phyloP scores from a whole-genome alignment of 2,329 filamentous ascomycete genomes.

The Lachnellula arida region DNA sequence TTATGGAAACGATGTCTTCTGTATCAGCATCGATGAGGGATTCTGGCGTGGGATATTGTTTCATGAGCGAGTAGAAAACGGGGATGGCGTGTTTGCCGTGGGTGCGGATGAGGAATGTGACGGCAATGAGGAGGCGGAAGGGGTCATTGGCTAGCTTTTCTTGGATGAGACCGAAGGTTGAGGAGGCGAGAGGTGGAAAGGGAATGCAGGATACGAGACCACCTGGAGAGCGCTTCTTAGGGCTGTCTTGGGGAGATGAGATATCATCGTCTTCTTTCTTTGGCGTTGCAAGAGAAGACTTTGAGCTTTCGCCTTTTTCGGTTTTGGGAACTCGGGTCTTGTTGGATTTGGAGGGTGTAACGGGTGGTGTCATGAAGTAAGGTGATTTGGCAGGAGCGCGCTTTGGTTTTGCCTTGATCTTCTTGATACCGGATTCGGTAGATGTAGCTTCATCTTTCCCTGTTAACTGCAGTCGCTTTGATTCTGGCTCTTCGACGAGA shows the following conservation, averaged over 20 bases:
- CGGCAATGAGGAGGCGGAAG: conserved; percentile 75
- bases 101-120: conserved; percentile 82
- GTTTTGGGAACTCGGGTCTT: conserved; percentile 6
- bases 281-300: neutral
- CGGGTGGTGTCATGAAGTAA: conserved; percentile 23
- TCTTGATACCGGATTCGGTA: neutral
- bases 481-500: neutral
- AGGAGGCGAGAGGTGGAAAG: conserved; percentile 62
- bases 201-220: conserved; percentile 48
- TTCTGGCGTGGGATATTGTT: conserved; percentile 61
- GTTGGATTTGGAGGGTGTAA: conserved; percentile 1
- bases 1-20: conserved; percentile 55
- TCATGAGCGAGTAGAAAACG: conserved; percentile 64
- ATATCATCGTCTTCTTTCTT: neutral
- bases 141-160: conserved; percentile 71
- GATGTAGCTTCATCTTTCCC: neutral
- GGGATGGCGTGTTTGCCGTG: conserved; percentile 70
- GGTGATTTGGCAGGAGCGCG: conserved; percentile 28
- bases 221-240: conserved; percentile 18
- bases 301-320: neutral
- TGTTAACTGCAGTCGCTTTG: neutral
- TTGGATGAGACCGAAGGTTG: conserved; percentile 75
- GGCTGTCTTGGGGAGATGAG: conserved; percentile 2
- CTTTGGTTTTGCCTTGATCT: conserved; percentile 15
- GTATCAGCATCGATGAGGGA: conserved; percentile 55